Base-by-base conservation (phyloP, 306 rosid genomes). In the Vigna hirtella region DNA sequence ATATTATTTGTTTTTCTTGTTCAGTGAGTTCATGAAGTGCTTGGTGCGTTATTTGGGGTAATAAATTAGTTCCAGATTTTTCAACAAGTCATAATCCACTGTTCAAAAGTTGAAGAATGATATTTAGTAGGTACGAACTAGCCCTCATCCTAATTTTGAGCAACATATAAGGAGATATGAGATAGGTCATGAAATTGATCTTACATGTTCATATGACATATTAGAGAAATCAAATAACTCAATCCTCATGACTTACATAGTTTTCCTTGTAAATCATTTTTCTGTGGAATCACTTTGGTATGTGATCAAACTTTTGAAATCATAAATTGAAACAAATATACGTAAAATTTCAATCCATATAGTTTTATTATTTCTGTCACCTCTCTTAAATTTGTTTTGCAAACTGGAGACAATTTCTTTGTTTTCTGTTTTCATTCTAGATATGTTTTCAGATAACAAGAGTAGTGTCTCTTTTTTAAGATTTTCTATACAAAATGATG, bases 1-100 rank as follows among this genome's bases (percentile, higher is more conserved):
- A 66, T 77, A 18, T 16, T 66, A 47, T 42, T 66, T 66, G 71
- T 42, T 42, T 65, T 79, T 75, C 38, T 83, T 79, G 45, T 85
- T 62, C 88, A 87, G 88, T 79, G 86, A 87, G 69, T 57, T 79
- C 77, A 32, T 70, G 70, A 20, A 66, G 51, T 66, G 71, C 52
- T 66, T 18, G 61, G 11, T 17, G 79, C 58, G 59, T 6, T 79
- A 77, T 75, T 53, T 63, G 62, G 52, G 5, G 55, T 77, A 79
- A 80, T 43, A 69, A 61, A 80, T 43, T 72, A 55, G 75, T 70
- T 80, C 66, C 48, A 34, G 72, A 69, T 36, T 53, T 66, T 81
- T 28, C 20, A 24, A 36, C 74, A 61, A 59, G 45, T 66, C 18
- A 66, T 18, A 42, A 66, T 17, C 52, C n/a, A 18, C 71, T 18